phyloP scores from a whole-genome alignment of 345 rosid genomes.

The Moricandia moricandioides region DNA sequence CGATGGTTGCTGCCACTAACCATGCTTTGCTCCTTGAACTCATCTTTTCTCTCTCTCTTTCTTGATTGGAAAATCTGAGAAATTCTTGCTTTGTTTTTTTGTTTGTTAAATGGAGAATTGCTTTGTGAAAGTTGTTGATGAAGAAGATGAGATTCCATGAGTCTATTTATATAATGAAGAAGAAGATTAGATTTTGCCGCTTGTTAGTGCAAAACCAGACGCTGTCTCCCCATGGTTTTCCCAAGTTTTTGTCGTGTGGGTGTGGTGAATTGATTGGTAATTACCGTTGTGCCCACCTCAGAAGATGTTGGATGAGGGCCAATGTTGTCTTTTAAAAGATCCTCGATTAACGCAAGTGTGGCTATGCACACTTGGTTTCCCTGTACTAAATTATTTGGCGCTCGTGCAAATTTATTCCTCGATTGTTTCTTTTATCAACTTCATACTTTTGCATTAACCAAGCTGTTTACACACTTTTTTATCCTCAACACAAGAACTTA shows the following conservation, averaged over 20 bases:
- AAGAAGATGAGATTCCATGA: neutral
- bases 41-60: conserved; percentile 9
- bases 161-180: conserved; percentile 11
- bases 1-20: conserved; percentile 53
- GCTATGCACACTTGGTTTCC: neutral
- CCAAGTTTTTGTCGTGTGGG: neutral
- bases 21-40: conserved; percentile 43
- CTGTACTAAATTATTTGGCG: neutral
- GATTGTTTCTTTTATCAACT: no score
- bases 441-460: no score
- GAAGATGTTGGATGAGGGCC: neutral
- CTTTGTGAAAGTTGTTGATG: neutral
- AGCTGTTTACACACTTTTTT: no score
- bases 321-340: neutral
- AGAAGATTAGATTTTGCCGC: neutral
- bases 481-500: no score
- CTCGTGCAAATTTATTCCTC: no score
- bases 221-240: conserved; percentile 9
- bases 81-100: neutral
- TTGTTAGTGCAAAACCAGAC: conserved; percentile 16
- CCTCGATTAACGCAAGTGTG: neutral
- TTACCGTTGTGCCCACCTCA: neutral
- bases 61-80: neutral
- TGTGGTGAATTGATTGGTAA: neutral
- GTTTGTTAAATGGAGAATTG: neutral